Percentiles rank a stretch among this genome's conserved stretches.
phyloP scores from a whole-genome alignment of 352 stramenopile species.

The Globisporangium spinosum region DNA sequence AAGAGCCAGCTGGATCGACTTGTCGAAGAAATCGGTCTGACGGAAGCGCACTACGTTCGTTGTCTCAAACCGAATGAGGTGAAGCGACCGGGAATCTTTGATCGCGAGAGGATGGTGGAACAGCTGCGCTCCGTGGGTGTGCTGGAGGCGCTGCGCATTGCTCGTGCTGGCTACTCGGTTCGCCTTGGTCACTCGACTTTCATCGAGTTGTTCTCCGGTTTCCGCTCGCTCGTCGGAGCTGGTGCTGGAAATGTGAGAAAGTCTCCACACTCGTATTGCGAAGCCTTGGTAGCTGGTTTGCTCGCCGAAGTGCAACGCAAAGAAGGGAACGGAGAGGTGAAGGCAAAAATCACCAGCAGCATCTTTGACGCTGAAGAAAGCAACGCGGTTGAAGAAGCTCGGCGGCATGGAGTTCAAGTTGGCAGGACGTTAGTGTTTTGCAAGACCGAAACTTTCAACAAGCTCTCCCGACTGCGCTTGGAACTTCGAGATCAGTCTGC shows the following conservation, averaged over 20 bases:
- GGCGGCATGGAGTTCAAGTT: constrained; percentile 47
- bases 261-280: constrained; percentile 27
- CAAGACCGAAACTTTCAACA: constrained; percentile 54
- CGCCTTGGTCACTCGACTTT: constrained; percentile 93
- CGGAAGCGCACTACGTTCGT: constrained; percentile 96
- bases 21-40: constrained; percentile 92
- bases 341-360: neutral
- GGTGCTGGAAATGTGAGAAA: constrained; percentile 22
- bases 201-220: constrained; percentile 66
- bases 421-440: constrained; percentile 65
- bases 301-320: constrained; percentile 11
- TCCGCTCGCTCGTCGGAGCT: constrained; percentile 33
- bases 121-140: constrained; percentile 97
- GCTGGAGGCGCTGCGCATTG: constrained; percentile 94
- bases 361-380: constrained; percentile 5
- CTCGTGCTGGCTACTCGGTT: constrained; percentile 93
- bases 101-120: constrained; percentile 91
- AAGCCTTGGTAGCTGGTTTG: constrained; percentile 6
- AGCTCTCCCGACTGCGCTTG: constrained; percentile 45
- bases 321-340: neutral
- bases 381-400: constrained; percentile 5
- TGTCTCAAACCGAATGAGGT: constrained; percentile 98
- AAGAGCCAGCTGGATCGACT: constrained; percentile 92
- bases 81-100: constrained; percentile 58
- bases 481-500: constrained; percentile 34